phyloP scores from a whole-genome alignment of 2,329 filamentous ascomycete species.

The Penicillium fuscoglaucum region DNA sequence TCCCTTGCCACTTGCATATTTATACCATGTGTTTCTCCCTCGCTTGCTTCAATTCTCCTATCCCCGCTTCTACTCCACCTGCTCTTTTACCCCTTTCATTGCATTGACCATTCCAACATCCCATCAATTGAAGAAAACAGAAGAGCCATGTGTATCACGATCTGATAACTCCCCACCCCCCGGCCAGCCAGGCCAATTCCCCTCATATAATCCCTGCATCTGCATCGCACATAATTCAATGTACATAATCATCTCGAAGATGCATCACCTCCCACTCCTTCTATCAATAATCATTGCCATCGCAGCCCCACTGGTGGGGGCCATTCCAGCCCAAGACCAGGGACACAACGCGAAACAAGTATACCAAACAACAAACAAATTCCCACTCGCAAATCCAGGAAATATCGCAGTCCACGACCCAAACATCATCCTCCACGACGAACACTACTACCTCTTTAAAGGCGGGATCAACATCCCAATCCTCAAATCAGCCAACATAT shows the following conservation, averaged over 20 bases:
- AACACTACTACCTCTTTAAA: conserved; percentile 37
- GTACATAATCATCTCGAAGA: conserved; percentile 1
- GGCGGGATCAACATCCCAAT: conserved; percentile 24
- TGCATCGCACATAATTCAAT: neutral
- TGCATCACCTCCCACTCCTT: conserved; percentile 3
- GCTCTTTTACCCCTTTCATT: neutral
- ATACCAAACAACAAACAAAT: conserved; percentile 28
- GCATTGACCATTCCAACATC: neutral
- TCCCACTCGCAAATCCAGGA: conserved; percentile 32
- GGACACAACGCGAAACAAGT: conserved; percentile 9
- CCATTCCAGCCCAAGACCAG: conserved; percentile 1
- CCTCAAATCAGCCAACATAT: conserved; percentile 19
- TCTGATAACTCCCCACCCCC: neutral
- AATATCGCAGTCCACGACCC: conserved; percentile 37
- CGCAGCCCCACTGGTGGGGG: neutral
- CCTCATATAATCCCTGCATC: neutral
- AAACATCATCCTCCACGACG: conserved; percentile 33
- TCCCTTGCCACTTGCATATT: conserved; percentile 1
- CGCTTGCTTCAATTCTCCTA: neutral
- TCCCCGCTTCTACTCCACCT: neutral
- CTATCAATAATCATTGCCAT: conserved; percentile 5
- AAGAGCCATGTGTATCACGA: conserved; percentile 3
- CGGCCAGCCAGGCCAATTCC: neutral
- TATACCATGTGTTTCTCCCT: conserved; percentile 10
- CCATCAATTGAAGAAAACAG: neutral